Evolutionary conservation across 371 early-diverging fungal species (phyloP).

Genomic region (Vittaforma corneae): DNA sequence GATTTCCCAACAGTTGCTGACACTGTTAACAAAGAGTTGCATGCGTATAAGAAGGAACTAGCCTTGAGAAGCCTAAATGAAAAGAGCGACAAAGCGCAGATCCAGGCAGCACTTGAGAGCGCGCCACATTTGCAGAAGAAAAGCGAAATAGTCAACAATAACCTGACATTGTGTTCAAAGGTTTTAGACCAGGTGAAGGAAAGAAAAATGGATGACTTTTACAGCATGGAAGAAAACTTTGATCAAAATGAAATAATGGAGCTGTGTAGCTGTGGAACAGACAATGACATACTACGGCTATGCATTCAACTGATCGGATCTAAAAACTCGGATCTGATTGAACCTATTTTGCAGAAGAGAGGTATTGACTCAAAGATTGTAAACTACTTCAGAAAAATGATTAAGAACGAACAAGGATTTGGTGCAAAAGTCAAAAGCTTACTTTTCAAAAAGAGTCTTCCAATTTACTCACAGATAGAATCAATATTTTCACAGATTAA

Average conservation of each 20-base stretch:
- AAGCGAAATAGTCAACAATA: slow-evolving; percentile 84
- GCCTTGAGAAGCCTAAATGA: slow-evolving; percentile 48
- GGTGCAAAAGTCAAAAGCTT: slow-evolving; percentile 49
- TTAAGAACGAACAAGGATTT: slow-evolving; percentile 4
- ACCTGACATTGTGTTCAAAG: slow-evolving; percentile 87
- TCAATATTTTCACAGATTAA: slow-evolving; percentile 30
- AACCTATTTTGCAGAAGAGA: slow-evolving; percentile 41
- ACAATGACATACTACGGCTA: slow-evolving; percentile 49
- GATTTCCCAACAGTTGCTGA: slow-evolving; percentile 93
- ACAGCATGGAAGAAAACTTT: slow-evolving; percentile 75
- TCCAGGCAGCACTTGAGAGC: slow-evolving; percentile 73
- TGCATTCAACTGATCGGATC: slow-evolving; percentile 24
- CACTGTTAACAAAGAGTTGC: slow-evolving; percentile 56
- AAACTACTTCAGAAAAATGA: slow-evolving; percentile 26
- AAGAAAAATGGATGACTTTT: slow-evolving; percentile 80
- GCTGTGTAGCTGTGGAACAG: slow-evolving; percentile 41
- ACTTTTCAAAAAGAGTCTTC: slow-evolving; percentile 37
- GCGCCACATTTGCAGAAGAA: slow-evolving; percentile 84
- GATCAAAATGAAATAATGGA: slow-evolving; percentile 49
- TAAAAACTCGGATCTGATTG: slow-evolving; percentile 32
- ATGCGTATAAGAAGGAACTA: slow-evolving; percentile 57
- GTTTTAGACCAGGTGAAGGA: slow-evolving; percentile 78
- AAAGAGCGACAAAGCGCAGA: slow-evolving; percentile 39
- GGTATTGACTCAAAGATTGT: slow-evolving; percentile 31
- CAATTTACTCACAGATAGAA: slow-evolving; percentile 41